Evolutionary conservation across 2,329 filamentous ascomycete genomes (phyloP).

Genomic region (Curvularia verruculosa): DNA sequence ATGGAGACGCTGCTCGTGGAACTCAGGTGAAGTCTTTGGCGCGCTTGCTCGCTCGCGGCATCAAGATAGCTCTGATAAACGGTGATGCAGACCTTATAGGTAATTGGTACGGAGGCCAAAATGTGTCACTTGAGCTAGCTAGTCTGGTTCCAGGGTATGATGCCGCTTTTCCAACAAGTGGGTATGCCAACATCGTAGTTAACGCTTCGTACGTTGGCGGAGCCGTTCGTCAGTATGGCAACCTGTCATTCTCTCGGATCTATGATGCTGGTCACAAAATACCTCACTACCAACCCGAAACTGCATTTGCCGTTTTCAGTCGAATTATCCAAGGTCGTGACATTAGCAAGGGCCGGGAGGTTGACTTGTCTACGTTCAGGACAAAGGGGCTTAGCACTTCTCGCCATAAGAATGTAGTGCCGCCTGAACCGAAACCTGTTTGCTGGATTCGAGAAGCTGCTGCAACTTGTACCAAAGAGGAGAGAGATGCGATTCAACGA

Average conservation of each 20-base stretch:
- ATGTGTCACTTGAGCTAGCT: constrained; percentile 65
- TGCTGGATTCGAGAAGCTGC: constrained; percentile 64
- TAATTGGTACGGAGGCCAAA: constrained; percentile 75
- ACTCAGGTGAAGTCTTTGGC: constrained; percentile 51
- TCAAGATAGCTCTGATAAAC: constrained; percentile 71
- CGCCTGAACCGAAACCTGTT: constrained; percentile 57
- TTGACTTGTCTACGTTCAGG: constrained; percentile 60
- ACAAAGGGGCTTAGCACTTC: constrained; percentile 65
- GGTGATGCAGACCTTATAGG: constrained; percentile 64
- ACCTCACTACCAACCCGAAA: constrained; percentile 52
- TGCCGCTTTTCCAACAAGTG: constrained; percentile 65
- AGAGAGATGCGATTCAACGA: constrained; percentile 55
- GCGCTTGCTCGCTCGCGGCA: constrained; percentile 50
- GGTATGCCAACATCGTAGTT: constrained; percentile 74
- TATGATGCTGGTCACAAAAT: constrained; percentile 61
- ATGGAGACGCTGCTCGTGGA: constrained; percentile 55
- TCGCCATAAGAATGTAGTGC: constrained; percentile 61
- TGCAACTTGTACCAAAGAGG: constrained; percentile 60
- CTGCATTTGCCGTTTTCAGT: constrained; percentile 59
- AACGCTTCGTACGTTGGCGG: constrained; percentile 72
- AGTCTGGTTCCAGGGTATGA: constrained; percentile 52
- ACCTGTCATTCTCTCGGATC: constrained; percentile 60
- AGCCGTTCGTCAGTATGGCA: constrained; percentile 75
- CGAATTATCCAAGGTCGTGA: constrained; percentile 58
- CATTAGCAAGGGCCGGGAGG: constrained; percentile 55